These are phyloP conservation scores for Rosa hybrid DNA, from an alignment of 331 rosid genomes.

Conservation along the genomic window DNA sequence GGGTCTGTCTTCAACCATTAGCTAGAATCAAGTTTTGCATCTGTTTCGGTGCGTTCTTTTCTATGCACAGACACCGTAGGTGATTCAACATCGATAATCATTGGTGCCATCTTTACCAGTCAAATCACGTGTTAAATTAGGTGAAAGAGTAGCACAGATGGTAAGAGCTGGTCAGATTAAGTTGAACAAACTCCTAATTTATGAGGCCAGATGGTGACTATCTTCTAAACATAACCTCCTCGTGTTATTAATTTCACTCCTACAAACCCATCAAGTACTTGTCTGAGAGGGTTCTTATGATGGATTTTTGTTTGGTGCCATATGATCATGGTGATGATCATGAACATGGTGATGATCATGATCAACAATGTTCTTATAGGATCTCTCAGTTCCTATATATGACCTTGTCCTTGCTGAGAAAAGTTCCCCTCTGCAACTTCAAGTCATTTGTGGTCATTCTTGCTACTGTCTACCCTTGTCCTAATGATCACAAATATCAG, in stretches of 20 bases:
- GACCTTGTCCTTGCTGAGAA: slow-evolving; percentile 27
- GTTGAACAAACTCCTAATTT: neutral
- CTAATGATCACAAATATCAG: slow-evolving; percentile 1
- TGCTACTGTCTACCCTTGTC: slow-evolving; percentile 8
- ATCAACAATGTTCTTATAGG: slow-evolving; percentile 6
- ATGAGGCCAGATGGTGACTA: neutral
- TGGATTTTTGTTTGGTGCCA: neutral
- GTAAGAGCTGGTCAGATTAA: neutral
- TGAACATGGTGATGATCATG: neutral
- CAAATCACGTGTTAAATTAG: neutral
- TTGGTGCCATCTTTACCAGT: no score
- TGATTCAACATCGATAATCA: no score
- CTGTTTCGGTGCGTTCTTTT: no score
- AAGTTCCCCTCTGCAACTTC: slow-evolving; percentile 78
- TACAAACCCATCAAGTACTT: neutral
- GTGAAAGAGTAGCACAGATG: neutral
- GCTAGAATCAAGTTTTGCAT: no score
- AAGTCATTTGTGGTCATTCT: slow-evolving; percentile 31
- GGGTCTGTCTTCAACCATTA: no score
- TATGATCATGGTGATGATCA: neutral
- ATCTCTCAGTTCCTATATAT: slow-evolving; percentile 15
- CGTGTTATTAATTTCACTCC: no score
- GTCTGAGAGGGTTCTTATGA: neutral
- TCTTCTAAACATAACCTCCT: no score
- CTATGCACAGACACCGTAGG: no score